Percentiles rank a stretch among this genome's conserved stretches.
Evolutionary conservation across 2,329 filamentous ascomycete genomes (phyloP).

Genomic region (Diaporthe sp.): DNA sequence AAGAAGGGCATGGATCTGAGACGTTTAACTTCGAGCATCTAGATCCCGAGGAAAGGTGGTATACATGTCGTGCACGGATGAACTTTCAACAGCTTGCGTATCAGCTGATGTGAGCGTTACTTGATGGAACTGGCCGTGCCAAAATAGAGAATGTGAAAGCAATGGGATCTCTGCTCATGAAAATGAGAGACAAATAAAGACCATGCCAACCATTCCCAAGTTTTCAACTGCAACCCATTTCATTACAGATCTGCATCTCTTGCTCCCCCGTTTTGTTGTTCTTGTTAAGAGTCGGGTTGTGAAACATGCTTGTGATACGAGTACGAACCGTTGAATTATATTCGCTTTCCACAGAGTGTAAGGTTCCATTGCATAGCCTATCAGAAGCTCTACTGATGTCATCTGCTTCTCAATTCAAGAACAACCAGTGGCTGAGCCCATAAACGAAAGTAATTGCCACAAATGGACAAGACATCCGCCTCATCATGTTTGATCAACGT

Average conservation of each 20-base stretch:
- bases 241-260: background rate
- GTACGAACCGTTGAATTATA: background rate
- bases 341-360: background rate
- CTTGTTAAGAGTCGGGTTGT: background rate
- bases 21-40: too few relatives aligned
- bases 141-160: background rate
- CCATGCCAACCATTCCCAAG: background rate
- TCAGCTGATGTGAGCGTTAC: background rate
- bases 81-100: background rate
- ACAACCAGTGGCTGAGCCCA: background rate
- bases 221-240: background rate
- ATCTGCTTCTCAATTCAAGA: background rate
- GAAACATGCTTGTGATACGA: background rate
- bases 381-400: background rate
- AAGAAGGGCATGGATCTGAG: too few relatives aligned
- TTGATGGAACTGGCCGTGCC: background rate
- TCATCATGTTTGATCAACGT: background rate
- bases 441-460: background rate
- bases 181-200: background rate
- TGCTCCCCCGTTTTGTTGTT: background rate
- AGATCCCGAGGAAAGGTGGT: too few relatives aligned
- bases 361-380: background rate
- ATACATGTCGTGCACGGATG: too few relatives aligned
- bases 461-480: background rate
- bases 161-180: background rate